phyloP scores from a whole-genome alignment of 2,329 filamentous ascomycete species.

The Diaporthe sp. region DNA sequence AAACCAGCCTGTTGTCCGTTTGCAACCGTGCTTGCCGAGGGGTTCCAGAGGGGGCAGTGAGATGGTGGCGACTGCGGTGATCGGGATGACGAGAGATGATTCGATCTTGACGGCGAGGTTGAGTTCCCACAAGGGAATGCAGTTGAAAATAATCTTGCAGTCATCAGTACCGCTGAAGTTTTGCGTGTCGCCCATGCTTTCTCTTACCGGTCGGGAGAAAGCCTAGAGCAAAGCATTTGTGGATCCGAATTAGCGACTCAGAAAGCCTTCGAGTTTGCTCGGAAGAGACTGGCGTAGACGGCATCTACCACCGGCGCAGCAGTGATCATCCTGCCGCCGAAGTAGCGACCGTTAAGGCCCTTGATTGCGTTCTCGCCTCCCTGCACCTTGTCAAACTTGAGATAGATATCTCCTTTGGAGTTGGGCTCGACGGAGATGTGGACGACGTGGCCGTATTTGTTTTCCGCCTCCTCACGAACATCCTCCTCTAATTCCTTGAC shows the following conservation, averaged over 20 bases:
- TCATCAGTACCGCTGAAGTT: constrained; percentile 42
- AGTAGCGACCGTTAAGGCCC: constrained; percentile 96
- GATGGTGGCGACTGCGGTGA: not conserved
- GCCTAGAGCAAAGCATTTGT: constrained; percentile 64
- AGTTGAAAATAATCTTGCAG: constrained; percentile 39
- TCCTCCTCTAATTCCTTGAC: constrained; percentile 95
- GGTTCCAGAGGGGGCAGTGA: constrained; percentile 11
- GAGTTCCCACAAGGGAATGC: constrained; percentile 7
- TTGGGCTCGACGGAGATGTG: constrained; percentile 96
- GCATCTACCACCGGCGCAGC: constrained; percentile 97
- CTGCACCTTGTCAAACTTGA: constrained; percentile 97
- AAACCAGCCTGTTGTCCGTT: constrained; percentile 42
- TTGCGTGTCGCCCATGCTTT: constrained; percentile 40
- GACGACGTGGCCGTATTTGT: constrained; percentile 96
- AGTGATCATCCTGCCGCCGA: constrained; percentile 92
- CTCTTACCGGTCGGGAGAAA: constrained; percentile 47
- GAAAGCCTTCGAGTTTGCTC: constrained; percentile 82
- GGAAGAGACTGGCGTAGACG: constrained; percentile 97
- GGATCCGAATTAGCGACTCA: constrained; percentile 73
- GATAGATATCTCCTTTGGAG: constrained; percentile 95
- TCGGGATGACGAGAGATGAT: not conserved
- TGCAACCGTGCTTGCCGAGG: constrained; percentile 21
- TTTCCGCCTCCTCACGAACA: constrained; percentile 91
- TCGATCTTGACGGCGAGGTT: constrained; percentile 16
- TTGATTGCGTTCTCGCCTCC: constrained; percentile 98